Evolutionary conservation across 2,329 filamentous ascomycete species (phyloP).

Genomic region (Cladosporium sp.): DNA sequence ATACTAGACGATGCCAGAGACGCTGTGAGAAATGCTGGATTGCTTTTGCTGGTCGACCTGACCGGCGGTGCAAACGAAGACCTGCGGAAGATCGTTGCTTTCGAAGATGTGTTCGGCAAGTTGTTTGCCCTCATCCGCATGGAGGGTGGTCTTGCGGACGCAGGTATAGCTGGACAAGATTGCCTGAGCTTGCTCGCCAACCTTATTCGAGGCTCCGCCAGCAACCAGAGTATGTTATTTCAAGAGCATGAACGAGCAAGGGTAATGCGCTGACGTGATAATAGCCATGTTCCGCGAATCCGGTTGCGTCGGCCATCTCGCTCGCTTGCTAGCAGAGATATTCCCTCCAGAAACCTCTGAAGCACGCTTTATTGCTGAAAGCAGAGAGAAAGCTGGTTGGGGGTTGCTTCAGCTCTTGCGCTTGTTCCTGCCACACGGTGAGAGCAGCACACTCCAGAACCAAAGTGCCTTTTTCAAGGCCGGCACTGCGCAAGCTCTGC

Average conservation of each 20-base stretch:
- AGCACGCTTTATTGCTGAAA: slow-evolving; percentile 36
- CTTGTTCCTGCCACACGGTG: slow-evolving; percentile 79
- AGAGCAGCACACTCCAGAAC: slow-evolving; percentile 74
- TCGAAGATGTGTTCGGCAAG: slow-evolving; percentile 88
- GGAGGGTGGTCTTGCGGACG: slow-evolving; percentile 78
- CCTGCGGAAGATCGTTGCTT: slow-evolving; percentile 91
- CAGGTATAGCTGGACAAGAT: slow-evolving; percentile 85
- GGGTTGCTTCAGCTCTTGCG: slow-evolving; percentile 82
- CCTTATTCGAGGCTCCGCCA: slow-evolving; percentile 77
- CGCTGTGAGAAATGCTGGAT: slow-evolving; percentile 78
- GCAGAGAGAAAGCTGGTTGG: slow-evolving; percentile 87
- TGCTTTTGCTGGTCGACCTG: slow-evolving; percentile 81
- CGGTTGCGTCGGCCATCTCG: slow-evolving; percentile 70
- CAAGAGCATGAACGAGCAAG: not conserved
- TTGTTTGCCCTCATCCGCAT: slow-evolving; percentile 76
- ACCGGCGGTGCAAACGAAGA: slow-evolving; percentile 76
- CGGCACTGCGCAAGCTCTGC: slow-evolving; percentile 71
- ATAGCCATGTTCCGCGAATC: slow-evolving; percentile 78
- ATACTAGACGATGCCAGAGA: slow-evolving; percentile 82
- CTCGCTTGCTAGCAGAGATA: slow-evolving; percentile 57
- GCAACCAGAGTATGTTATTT: slow-evolving; percentile 67
- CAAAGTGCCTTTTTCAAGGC: slow-evolving; percentile 82
- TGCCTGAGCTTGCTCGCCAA: slow-evolving; percentile 89
- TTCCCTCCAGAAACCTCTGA: slow-evolving; percentile 41
- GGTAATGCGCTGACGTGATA: not conserved